Conservation (phyloP, 2,329 filamentous ascomycete species). For the Rhynchosporium graminicola region DNA sequence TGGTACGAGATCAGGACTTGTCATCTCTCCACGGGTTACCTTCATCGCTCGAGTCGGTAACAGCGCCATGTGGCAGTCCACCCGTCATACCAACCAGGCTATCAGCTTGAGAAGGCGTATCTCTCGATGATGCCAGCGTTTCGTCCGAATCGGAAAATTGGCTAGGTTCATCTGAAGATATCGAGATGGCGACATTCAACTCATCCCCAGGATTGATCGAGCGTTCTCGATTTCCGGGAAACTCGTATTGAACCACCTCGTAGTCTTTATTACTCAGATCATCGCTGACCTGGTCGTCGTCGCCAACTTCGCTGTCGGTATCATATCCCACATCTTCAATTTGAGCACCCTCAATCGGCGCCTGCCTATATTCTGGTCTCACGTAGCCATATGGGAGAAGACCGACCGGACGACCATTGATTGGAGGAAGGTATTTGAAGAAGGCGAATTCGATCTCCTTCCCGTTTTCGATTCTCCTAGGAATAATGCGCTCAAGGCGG, state of each 20-base stretch:
- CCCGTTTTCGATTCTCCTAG: not conserved
- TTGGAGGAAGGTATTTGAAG: slow-evolving; percentile 25
- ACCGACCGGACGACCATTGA: slow-evolving; percentile 26
- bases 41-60: slow-evolving; percentile 5
- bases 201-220: not conserved
- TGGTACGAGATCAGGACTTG: not conserved
- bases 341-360: too few relatives aligned
- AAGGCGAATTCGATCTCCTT: slow-evolving; percentile 3
- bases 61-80: not conserved
- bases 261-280: not conserved
- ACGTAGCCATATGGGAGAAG: slow-evolving; percentile 30
- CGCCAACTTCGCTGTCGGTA: slow-evolving; percentile 29
- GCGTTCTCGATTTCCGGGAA: not conserved
- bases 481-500: slow-evolving; percentile 39
- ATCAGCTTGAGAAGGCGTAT: not conserved
- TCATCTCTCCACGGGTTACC: not conserved
- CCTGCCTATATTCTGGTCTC: slow-evolving; percentile 21
- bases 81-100: not conserved
- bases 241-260: not conserved
- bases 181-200: not conserved
- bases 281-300: slow-evolving; percentile 14
- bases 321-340: slow-evolving; percentile 25
- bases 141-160: not conserved
- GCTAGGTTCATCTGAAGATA: not conserved
- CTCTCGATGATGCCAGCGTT: not conserved